Evolutionary conservation across 73 alveolate species (phyloP).

Genomic region (Tetrahymena thermophila): DNA sequence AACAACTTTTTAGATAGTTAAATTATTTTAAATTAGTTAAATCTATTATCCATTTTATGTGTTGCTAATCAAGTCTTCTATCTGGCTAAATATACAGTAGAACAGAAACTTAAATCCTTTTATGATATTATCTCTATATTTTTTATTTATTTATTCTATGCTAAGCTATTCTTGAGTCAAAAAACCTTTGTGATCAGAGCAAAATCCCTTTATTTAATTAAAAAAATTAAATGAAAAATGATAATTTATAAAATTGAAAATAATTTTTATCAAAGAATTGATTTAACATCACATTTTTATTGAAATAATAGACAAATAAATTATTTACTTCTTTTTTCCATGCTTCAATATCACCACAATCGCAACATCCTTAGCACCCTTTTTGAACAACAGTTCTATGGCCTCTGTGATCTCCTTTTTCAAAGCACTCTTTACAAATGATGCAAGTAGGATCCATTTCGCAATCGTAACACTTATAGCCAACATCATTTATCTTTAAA

Average conservation of each 20-base stretch:
- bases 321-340: slow-evolving; percentile 37
- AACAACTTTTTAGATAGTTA: not conserved
- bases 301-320: not conserved
- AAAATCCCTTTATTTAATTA: slow-evolving; percentile 34
- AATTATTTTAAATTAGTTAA: not conserved
- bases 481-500: slow-evolving; percentile 44
- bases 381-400: slow-evolving; percentile 52
- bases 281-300: not conserved
- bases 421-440: slow-evolving; percentile 63
- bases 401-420: slow-evolving; percentile 55
- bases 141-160: not conserved
- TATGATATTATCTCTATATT: not conserved
- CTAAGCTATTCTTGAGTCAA: not conserved
- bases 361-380: slow-evolving; percentile 64
- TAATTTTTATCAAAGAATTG: too few relatives aligned
- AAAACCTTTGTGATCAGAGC: slow-evolving; percentile 57
- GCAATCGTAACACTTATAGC: slow-evolving; percentile 65
- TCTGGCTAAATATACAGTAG: not conserved
- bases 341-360: slow-evolving; percentile 71
- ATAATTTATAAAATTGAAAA: too few relatives aligned
- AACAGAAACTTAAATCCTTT: not conserved
- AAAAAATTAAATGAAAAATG: not conserved
- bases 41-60: not conserved
- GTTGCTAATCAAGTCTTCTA: not conserved
- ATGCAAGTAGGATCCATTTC: slow-evolving; percentile 69